These are phyloP conservation scores for Boletus sp. DNA, from an alignment of 1,284 basidiomycete genomes.

Conservation along the genomic window DNA sequence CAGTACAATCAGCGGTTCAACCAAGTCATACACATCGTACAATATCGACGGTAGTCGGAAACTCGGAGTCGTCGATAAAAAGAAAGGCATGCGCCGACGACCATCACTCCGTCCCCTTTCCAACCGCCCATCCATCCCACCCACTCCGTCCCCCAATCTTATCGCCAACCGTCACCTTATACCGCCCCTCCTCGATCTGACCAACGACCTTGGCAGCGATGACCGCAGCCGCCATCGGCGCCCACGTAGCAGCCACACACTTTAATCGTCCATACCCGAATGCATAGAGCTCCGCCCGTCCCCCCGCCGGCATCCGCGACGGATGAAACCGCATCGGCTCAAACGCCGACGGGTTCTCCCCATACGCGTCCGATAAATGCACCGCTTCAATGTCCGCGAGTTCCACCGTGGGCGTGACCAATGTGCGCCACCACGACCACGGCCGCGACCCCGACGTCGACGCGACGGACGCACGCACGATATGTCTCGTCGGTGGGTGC, in stretches of 20 bases:
- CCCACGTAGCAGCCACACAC: slow-evolving; percentile 49
- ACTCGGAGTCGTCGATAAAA: no score
- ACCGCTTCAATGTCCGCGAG: slow-evolving; percentile 44
- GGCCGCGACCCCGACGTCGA: slow-evolving; percentile 1
- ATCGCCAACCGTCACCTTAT: slow-evolving; percentile 20
- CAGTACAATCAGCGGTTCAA: no score
- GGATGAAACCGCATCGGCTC: slow-evolving; percentile 41
- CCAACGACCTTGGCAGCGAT: slow-evolving; percentile 41
- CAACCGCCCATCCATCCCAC: slow-evolving; percentile 27
- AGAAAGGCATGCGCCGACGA: neutral
- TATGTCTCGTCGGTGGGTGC: slow-evolving; percentile 51
- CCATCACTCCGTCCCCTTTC: slow-evolving; percentile 2
- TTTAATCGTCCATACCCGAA: slow-evolving; percentile 46
- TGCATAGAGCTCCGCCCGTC: slow-evolving; percentile 30
- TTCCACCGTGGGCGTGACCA: slow-evolving; percentile 12
- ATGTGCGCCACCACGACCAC: slow-evolving; percentile 20
- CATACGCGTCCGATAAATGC: slow-evolving; percentile 41
- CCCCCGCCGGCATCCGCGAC: slow-evolving; percentile 18
- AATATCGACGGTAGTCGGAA: no score
- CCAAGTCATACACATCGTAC: neutral
- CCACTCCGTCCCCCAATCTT: slow-evolving; percentile 27
- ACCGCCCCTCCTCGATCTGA: slow-evolving; percentile 26
- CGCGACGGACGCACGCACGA: slow-evolving; percentile 31
- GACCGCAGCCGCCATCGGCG: slow-evolving; percentile 47
- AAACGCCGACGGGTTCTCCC: slow-evolving; percentile 36